Evolutionary conservation across 192 early-diverging fungal genomes (phyloP).

Genomic region (Linnemannia elongata): DNA sequence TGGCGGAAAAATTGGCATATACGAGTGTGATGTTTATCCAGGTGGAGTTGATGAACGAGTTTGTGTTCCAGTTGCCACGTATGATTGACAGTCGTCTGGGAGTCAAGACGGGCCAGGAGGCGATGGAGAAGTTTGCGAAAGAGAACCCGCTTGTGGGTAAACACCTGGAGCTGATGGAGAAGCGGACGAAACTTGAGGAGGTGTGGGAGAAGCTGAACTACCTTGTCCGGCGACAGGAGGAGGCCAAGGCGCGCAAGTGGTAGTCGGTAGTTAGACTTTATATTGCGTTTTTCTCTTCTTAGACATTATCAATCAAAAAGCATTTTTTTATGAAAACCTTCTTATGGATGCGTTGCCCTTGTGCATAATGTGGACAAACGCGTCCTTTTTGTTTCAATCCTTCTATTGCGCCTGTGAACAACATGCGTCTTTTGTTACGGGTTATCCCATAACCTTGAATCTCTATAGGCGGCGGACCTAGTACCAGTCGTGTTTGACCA

Average conservation of each 20-base stretch:
- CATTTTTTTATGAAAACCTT: too few relatives aligned
- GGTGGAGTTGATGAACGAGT: constrained; percentile 97
- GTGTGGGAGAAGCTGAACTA: constrained; percentile 81
- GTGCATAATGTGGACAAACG: too few relatives aligned
- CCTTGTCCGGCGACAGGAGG: constrained; percentile 66
- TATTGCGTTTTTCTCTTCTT: not conserved
- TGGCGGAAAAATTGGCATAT: constrained; percentile 95
- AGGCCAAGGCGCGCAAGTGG: constrained; percentile 59
- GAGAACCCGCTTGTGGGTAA: constrained; percentile 89
- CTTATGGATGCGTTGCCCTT: too few relatives aligned
- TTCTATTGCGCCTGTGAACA: too few relatives aligned
- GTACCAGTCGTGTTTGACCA: too few relatives aligned
- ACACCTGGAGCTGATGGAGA: constrained; percentile 91
- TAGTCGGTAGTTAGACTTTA: not conserved
- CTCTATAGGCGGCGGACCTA: too few relatives aligned
- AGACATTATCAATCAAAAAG: not conserved
- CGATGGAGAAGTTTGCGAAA: constrained; percentile 89
- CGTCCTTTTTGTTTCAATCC: too few relatives aligned
- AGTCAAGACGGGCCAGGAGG: constrained; percentile 83
- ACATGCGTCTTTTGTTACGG: too few relatives aligned
- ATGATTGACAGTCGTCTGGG: constrained; percentile 94
- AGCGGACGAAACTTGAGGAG: constrained; percentile 85
- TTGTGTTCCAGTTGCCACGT: constrained; percentile 97
- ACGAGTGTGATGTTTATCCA: constrained; percentile 98
- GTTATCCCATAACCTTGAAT: too few relatives aligned